phyloP scores from a whole-genome alignment of 1,139 yeast species.

The Komagataea norvegica region DNA sequence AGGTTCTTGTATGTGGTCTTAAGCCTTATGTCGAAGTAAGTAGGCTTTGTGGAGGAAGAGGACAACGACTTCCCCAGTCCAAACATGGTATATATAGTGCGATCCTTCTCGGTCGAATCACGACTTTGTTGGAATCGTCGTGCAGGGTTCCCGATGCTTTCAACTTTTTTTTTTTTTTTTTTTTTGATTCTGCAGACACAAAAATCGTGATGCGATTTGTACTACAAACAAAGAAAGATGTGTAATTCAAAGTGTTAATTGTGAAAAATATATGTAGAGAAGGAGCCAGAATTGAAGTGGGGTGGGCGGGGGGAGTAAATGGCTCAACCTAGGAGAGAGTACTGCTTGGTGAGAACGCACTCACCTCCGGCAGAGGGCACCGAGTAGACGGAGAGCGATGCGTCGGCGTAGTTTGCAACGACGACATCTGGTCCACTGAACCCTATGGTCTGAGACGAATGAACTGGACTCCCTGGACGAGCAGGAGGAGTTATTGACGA shows the following conservation, averaged over 20 bases:
- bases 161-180: too few species aligned
- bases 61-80: conserved; percentile 14
- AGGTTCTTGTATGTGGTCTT: conserved; percentile 51
- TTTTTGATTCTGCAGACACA: too few species aligned
- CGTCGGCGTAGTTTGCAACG: conserved; percentile 27
- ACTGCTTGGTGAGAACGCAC: conserved; percentile 35
- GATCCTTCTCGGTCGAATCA: too few species aligned
- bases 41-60: conserved; percentile 15
- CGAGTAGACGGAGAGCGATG: conserved; percentile 26
- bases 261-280: too few species aligned
- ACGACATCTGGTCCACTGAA: conserved; percentile 25
- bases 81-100: too few species aligned
- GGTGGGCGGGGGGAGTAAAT: too few species aligned
- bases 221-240: too few species aligned
- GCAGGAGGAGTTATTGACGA: background rate
- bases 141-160: too few species aligned
- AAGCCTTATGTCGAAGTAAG: conserved; percentile 34
- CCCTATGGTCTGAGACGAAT: conserved; percentile 18
- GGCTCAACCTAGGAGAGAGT: conserved; percentile 22
- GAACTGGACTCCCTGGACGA: conserved; percentile 1
- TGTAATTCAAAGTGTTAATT: too few species aligned
- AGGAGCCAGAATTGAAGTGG: too few species aligned
- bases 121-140: too few species aligned
- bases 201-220: too few species aligned
- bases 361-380: conserved; percentile 32